Percentiles rank a stretch among this genome's conserved stretches.
Conservation (phyloP, 1,284 basidiomycete species). For the Schizopora paradoxa region DNA sequence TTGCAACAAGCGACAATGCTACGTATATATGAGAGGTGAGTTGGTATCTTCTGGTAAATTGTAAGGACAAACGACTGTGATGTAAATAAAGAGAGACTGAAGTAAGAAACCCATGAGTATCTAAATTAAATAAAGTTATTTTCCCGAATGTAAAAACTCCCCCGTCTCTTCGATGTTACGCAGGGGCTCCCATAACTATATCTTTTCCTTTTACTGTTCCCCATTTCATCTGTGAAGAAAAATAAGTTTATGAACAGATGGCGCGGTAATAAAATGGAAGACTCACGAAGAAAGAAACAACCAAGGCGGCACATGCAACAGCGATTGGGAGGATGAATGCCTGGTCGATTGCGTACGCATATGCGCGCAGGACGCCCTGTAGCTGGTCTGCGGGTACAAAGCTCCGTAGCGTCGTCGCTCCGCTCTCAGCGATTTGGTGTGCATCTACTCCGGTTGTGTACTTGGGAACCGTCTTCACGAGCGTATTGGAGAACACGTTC, state of each 20-base stretch:
- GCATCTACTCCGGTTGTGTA: constrained; percentile 19
- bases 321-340: constrained; percentile 18
- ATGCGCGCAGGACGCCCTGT: constrained; percentile 17
- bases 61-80: too few species aligned
- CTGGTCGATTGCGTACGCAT: constrained; percentile 13
- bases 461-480: constrained; percentile 15
- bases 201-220: constrained; percentile 16
- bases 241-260: neutral
- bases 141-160: too few species aligned
- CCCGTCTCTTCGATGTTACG: too few species aligned
- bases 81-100: too few species aligned
- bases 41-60: too few species aligned
- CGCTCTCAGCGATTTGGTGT: constrained; percentile 13
- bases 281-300: constrained; percentile 15
- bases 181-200: constrained; percentile 5
- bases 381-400: constrained; percentile 17
- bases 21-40: too few species aligned
- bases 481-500: constrained; percentile 21
- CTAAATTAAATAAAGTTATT: too few species aligned
- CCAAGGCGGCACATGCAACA: constrained; percentile 11
- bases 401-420: constrained; percentile 18
- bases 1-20: too few species aligned
- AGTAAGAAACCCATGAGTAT: too few species aligned
- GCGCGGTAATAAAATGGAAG: too few species aligned
- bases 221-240: constrained; percentile 13